Evolutionary conservation across 2,329 filamentous ascomycete genomes (phyloP).

Genomic region (Anthostomella pinea): DNA sequence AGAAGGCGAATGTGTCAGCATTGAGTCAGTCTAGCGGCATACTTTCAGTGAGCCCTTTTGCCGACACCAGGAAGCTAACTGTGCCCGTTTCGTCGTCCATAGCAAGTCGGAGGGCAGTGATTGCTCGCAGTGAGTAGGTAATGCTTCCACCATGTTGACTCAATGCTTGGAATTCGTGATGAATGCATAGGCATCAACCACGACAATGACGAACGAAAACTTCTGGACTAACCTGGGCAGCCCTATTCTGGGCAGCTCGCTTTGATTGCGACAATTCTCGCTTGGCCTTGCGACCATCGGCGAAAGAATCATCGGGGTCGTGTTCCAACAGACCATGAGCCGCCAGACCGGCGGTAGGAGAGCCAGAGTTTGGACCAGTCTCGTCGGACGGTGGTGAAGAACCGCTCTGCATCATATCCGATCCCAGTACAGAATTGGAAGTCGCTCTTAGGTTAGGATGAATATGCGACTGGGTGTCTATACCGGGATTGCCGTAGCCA

Average conservation of each 20-base stretch:
- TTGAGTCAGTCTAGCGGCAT: too few relatives aligned
- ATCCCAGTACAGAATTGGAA: constrained; percentile 17
- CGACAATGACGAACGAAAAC: constrained; percentile 4
- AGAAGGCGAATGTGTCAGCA: too few relatives aligned
- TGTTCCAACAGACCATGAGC: constrained; percentile 31
- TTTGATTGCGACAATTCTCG: constrained; percentile 93
- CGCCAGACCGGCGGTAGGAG: constrained; percentile 29
- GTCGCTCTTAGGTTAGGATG: constrained; percentile 28
- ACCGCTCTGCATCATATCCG: constrained; percentile 34
- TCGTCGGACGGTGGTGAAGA: constrained; percentile 29
- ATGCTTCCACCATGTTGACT: too few relatives aligned
- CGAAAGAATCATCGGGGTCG: constrained; percentile 32
- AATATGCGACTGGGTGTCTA: constrained; percentile 25
- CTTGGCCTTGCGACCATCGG: constrained; percentile 72
- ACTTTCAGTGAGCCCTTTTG: too few relatives aligned
- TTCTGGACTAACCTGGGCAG: constrained; percentile 74
- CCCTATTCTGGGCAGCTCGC: constrained; percentile 92
- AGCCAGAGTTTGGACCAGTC: constrained; percentile 26
- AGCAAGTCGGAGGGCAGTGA: too few relatives aligned
- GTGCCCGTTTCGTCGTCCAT: too few relatives aligned
- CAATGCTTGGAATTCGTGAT: background rate
- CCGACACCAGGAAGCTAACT: too few relatives aligned
- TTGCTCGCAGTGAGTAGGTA: too few relatives aligned
- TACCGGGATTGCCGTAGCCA: constrained; percentile 23
- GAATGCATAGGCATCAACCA: constrained; percentile 3